Conservation (phyloP, 2,329 filamentous ascomycete genomes). For the Xylaria hypoxylon region DNA sequence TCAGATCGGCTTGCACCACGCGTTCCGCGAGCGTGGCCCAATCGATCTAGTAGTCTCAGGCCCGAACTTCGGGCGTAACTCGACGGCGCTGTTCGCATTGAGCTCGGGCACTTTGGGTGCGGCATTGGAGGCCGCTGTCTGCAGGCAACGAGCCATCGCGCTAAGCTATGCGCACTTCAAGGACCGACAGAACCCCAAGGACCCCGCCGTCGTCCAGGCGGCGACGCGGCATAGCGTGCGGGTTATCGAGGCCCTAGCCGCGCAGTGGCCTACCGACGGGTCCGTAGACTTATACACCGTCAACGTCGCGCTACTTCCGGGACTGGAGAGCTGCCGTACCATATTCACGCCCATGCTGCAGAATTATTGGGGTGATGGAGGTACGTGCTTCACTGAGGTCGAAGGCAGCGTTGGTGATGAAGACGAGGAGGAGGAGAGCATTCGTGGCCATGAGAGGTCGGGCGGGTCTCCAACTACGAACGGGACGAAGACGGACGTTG, state of each 20-base stretch:
- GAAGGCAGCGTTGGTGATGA: constrained; percentile 73
- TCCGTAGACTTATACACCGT: constrained; percentile 87
- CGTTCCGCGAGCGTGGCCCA: constrained; percentile 77
- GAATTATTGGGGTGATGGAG: constrained; percentile 89
- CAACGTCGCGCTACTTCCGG: constrained; percentile 87
- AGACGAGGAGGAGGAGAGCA: constrained; percentile 77
- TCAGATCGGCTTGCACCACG: constrained; percentile 84
- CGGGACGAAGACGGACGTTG: constrained; percentile 45
- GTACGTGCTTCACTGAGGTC: constrained; percentile 86
- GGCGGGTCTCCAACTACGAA: constrained; percentile 47
- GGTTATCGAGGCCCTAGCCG: constrained; percentile 81
- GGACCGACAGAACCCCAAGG: constrained; percentile 79
- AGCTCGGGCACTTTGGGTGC: constrained; percentile 82
- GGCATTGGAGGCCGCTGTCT: constrained; percentile 81
- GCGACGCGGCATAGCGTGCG: constrained; percentile 79
- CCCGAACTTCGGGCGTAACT: constrained; percentile 86
- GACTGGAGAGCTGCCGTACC: constrained; percentile 76
- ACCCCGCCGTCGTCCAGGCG: constrained; percentile 81
- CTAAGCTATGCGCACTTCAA: constrained; percentile 92
- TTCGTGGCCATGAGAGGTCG: constrained; percentile 69
- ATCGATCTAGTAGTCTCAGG: constrained; percentile 83
- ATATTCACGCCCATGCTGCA: constrained; percentile 89
- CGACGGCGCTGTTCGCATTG: constrained; percentile 81
- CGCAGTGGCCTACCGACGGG: constrained; percentile 75
- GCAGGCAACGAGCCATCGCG: constrained; percentile 78